These are phyloP conservation scores for Cyphellophora attinorum DNA, from an alignment of 2,329 filamentous ascomycete species.

Conservation along the genomic window DNA sequence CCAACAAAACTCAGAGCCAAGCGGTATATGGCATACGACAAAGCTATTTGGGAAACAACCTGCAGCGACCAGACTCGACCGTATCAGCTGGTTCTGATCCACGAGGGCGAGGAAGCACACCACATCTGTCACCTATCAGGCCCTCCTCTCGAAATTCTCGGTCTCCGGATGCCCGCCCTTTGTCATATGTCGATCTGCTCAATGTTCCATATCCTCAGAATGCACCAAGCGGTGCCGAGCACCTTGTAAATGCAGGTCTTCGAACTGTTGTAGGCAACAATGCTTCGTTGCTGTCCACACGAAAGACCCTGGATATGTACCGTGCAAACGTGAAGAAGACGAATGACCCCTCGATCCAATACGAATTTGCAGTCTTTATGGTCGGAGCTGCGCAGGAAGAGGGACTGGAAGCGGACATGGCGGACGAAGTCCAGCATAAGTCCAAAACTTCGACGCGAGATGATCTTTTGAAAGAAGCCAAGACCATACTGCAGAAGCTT, in stretches of 20 bases:
- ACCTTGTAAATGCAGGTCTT: conserved; percentile 72
- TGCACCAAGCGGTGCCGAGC: conserved; percentile 46
- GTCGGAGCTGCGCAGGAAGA: conserved; percentile 80
- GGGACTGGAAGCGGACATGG: conserved; percentile 39
- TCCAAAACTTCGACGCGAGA: conserved; percentile 40
- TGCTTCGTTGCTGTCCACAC: conserved; percentile 79
- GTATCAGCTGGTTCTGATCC: conserved; percentile 68
- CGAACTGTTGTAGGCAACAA: conserved; percentile 75
- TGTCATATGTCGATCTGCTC: conserved; percentile 53
- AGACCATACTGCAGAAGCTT: conserved; percentile 76
- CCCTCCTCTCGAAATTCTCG: conserved; percentile 40
- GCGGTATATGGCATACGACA: conserved; percentile 34
- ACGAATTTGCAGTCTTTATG: conserved; percentile 93
- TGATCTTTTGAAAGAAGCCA: conserved; percentile 75
- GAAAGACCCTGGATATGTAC: conserved; percentile 97
- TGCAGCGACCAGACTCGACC: conserved; percentile 63
- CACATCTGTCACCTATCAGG: conserved; percentile 40
- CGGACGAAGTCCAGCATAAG: conserved; percentile 24
- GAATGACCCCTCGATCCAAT: conserved; percentile 79
- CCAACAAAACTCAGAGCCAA: conserved; percentile 37
- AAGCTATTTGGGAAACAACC: conserved; percentile 45
- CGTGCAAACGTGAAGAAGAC: conserved; percentile 95
- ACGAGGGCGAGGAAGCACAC: conserved; percentile 52
- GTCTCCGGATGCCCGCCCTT: conserved; percentile 49
- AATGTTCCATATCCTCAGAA: conserved; percentile 73